phyloP scores from a whole-genome alignment of 306 rosid species.

The Trifolium repens region DNA sequence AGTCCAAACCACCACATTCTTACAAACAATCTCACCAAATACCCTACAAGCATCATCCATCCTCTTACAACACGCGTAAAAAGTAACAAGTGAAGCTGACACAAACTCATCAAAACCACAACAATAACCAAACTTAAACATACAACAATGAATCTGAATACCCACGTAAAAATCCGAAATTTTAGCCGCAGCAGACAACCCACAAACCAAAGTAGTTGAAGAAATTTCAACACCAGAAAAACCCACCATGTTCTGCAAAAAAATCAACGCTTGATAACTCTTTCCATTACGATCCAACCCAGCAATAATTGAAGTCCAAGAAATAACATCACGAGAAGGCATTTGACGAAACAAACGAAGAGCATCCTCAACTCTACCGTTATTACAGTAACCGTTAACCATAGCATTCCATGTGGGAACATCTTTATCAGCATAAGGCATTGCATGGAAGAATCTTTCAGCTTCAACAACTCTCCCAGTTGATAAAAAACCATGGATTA shows the following conservation, averaged over 20 bases:
- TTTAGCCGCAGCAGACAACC: conserved; percentile 70
- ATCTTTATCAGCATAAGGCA: conserved; percentile 62
- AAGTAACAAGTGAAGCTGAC: conserved; percentile 75
- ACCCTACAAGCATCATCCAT: conserved; percentile 50
- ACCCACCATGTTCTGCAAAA: conserved; percentile 60
- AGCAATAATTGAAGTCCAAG: conserved; percentile 78
- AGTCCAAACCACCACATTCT: conserved; percentile 84
- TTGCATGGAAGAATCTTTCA: conserved; percentile 59
- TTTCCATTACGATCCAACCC: conserved; percentile 77
- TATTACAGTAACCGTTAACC: conserved; percentile 72
- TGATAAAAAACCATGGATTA: conserved; percentile 59
- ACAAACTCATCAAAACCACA: conserved; percentile 59
- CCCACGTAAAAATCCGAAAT: conserved; percentile 48
- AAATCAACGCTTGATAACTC: conserved; percentile 62
- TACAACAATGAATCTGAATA: conserved; percentile 64
- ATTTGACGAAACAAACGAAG: conserved; percentile 58
- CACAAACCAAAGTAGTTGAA: conserved; percentile 66
- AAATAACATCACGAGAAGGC: conserved; percentile 66
- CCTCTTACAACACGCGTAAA: conserved; percentile 68
- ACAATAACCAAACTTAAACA: conserved; percentile 57
- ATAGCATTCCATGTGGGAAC: conserved; percentile 80
- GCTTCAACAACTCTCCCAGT: conserved; percentile 66
- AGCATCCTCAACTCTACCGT: conserved; percentile 71
- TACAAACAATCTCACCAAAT: conserved; percentile 52
- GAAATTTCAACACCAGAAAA: conserved; percentile 45